Conservation (phyloP, 2,329 filamentous ascomycete species). For the Talaromyces piceae region DNA sequence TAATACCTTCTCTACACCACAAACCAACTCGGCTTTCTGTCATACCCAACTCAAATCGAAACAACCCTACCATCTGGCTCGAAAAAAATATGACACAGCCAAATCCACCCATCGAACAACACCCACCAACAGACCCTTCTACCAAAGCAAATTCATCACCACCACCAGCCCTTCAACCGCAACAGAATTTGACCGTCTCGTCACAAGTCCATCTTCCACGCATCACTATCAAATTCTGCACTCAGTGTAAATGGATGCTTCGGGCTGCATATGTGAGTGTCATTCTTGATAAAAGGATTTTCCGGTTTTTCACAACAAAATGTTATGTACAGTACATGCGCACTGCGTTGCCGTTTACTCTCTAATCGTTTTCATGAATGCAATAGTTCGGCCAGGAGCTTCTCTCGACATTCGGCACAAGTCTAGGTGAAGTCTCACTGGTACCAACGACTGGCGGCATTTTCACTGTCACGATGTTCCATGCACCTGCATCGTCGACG, state of each 20-base stretch:
- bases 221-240: slow-evolving; percentile 85
- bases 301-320: background rate
- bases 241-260: slow-evolving; percentile 88
- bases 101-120: slow-evolving; percentile 9
- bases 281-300: too few relatives aligned
- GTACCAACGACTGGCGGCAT: slow-evolving; percentile 77
- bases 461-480: slow-evolving; percentile 64
- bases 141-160: background rate
- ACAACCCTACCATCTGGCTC: too few relatives aligned
- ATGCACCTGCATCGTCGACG: slow-evolving; percentile 17
- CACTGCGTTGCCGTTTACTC: too few relatives aligned
- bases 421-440: slow-evolving; percentile 79
- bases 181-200: background rate
- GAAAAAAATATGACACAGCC: slow-evolving; percentile 11
- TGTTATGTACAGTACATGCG: background rate
- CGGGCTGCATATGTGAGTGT: slow-evolving; percentile 74
- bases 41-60: too few relatives aligned
- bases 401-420: slow-evolving; percentile 79
- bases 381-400: slow-evolving; percentile 88
- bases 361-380: too few relatives aligned
- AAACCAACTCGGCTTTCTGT: too few relatives aligned
- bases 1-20: too few relatives aligned
- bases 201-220: slow-evolving; percentile 52
- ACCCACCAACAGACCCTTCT: slow-evolving; percentile 3
- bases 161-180: too few relatives aligned